Evolutionary conservation across 1,284 basidiomycete genomes (phyloP).

Genomic region (Rhodotorula sp.): DNA sequence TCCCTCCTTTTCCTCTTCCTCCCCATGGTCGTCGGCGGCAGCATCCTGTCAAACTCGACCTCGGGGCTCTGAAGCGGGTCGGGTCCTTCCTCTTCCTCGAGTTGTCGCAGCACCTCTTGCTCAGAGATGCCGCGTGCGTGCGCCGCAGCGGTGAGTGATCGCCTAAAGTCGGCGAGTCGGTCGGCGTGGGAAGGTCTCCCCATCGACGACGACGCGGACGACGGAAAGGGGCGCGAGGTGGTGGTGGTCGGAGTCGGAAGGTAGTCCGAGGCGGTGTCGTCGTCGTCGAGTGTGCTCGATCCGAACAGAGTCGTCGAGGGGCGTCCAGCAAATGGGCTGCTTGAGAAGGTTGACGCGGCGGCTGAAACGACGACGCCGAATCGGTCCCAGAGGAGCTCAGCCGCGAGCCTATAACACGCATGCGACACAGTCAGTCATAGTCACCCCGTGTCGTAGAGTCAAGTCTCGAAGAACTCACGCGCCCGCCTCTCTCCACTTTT

Average conservation of each 20-base stretch:
- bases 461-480: neutral
- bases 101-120: neutral
- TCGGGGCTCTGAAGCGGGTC: neutral
- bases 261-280: neutral
- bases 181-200: neutral
- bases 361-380: neutral
- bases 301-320: neutral
- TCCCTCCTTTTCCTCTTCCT: neutral
- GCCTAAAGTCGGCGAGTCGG: conserved; percentile 1
- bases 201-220: neutral
- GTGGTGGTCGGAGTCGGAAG: neutral
- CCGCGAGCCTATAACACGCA: neutral
- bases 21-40: neutral
- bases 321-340: too few species aligned
- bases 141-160: neutral
- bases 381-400: neutral
- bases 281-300: neutral
- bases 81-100: neutral
- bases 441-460: too few species aligned
- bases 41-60: neutral
- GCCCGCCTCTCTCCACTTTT: conserved; percentile 1
- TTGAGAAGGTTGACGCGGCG: neutral
- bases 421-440: too few species aligned
- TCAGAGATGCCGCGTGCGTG: neutral
- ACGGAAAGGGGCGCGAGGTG: neutral